Evolutionary conservation across 2,329 filamentous ascomycete genomes (phyloP).

Genomic region (Neonectria ditissima): DNA sequence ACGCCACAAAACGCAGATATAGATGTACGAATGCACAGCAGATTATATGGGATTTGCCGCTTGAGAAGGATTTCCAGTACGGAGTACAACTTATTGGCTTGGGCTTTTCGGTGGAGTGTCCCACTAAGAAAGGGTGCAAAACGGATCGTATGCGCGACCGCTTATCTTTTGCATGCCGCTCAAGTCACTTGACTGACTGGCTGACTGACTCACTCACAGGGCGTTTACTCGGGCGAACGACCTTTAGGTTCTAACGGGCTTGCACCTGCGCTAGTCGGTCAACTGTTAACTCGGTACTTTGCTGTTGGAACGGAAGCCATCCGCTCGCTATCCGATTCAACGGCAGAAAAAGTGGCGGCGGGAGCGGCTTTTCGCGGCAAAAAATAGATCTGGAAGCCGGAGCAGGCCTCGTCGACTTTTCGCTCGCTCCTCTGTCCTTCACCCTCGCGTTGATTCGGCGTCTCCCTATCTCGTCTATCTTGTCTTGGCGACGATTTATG

Average conservation of each 20-base stretch:
- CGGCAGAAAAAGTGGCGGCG: neutral
- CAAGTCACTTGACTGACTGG: constrained; percentile 8
- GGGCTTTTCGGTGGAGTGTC: neutral
- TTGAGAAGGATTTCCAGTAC: neutral
- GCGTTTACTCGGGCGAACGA: neutral
- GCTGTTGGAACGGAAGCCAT: neutral
- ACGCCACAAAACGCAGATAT: constrained; percentile 6
- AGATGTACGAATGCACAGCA: constrained; percentile 13
- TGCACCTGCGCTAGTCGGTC: constrained; percentile 17
- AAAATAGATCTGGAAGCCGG: constrained; percentile 34
- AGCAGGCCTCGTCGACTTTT: constrained; percentile 15
- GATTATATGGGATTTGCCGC: neutral
- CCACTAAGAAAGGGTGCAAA: neutral
- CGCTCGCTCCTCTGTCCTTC: neutral
- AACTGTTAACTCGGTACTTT: constrained; percentile 30
- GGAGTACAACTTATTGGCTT: neutral
- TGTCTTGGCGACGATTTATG: neutral
- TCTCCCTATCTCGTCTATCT: neutral
- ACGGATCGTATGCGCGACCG: neutral
- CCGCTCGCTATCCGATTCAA: constrained; percentile 36
- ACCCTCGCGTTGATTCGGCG: neutral
- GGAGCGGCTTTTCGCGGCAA: constrained; percentile 44
- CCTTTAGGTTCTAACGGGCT: constrained; percentile 13
- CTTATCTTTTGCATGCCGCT: constrained; percentile 10
- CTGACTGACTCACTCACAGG: constrained; percentile 9